Evolutionary conservation across 495 filamentous ascomycete genomes (phyloP).

Genomic region (Mycothermus thermophilus): DNA sequence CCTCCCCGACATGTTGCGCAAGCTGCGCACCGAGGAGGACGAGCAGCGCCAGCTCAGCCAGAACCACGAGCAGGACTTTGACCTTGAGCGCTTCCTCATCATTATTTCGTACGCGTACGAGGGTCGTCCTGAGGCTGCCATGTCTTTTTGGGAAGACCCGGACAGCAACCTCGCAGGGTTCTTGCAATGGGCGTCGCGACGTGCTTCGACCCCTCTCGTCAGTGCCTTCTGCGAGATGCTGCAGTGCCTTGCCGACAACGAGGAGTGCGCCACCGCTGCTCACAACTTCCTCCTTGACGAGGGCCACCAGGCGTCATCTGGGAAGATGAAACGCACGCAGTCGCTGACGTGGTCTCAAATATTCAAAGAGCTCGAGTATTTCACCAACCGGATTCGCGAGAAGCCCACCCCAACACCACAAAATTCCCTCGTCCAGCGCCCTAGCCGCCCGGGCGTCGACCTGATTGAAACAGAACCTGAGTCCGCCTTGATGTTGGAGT

Average conservation of each 20-base stretch:
- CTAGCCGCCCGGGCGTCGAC: constrained; percentile 40
- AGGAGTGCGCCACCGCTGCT: constrained; percentile 62
- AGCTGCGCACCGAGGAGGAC: constrained; percentile 78
- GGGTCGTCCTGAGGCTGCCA: constrained; percentile 62
- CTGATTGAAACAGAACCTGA: constrained; percentile 64
- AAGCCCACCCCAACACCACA: constrained; percentile 44
- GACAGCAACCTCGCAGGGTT: constrained; percentile 89
- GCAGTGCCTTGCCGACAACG: constrained; percentile 64
- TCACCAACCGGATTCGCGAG: constrained; percentile 53
- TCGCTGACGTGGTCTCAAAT: constrained; percentile 87
- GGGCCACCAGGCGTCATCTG: constrained; percentile 50
- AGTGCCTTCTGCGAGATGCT: constrained; percentile 95
- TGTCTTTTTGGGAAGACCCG: constrained; percentile 75
- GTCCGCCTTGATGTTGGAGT: constrained; percentile 80
- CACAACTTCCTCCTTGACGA: constrained; percentile 88
- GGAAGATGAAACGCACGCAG: constrained; percentile 61
- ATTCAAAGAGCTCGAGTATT: constrained; percentile 72
- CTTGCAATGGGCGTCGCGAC: constrained; percentile 82
- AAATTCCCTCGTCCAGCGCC: constrained; percentile 36
- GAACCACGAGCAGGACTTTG: constrained; percentile 58
- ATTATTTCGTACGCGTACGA: constrained; percentile 89
- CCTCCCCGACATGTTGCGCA: constrained; percentile 81
- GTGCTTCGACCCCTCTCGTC: constrained; percentile 83
- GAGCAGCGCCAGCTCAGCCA: constrained; percentile 63
- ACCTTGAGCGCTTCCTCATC: constrained; percentile 81